phyloP scores from a whole-genome alignment of 139 green algal species.

The Picochlorum sp. region DNA sequence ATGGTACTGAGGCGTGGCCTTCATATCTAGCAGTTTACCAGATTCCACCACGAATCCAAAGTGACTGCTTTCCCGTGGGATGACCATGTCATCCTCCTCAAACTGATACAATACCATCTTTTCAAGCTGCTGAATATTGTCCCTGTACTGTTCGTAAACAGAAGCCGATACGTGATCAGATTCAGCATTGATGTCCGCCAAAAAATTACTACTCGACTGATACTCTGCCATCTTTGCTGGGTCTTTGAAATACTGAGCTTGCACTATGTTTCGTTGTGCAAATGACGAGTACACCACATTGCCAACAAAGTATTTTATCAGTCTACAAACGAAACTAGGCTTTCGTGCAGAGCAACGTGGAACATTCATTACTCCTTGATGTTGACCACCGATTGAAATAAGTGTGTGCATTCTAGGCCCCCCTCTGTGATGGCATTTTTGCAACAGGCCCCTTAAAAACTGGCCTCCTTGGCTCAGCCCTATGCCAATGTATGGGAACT shows the following conservation, averaged over 20 bases:
- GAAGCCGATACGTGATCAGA: neutral
- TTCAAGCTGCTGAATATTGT: slow-evolving; percentile 59
- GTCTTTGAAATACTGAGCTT: slow-evolving; percentile 81
- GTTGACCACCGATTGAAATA: slow-evolving; percentile 72
- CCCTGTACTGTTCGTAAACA: slow-evolving; percentile 31
- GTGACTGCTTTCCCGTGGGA: slow-evolving; percentile 59
- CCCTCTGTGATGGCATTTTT: slow-evolving; percentile 58
- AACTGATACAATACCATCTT: slow-evolving; percentile 72
- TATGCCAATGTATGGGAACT: slow-evolving; percentile 64
- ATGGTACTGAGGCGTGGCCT: too few relatives aligned
- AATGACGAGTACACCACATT: slow-evolving; percentile 58
- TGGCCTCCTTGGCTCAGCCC: slow-evolving; percentile 78
- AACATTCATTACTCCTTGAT: slow-evolving; percentile 64
- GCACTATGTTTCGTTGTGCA: slow-evolving; percentile 58
- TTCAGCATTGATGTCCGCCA: slow-evolving; percentile 6
- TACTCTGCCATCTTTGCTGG: neutral
- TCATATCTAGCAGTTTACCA: slow-evolving; percentile 29
- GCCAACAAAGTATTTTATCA: slow-evolving; percentile 34
- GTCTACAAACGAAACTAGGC: slow-evolving; percentile 15
- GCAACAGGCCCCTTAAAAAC: slow-evolving; percentile 71
- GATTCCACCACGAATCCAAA: slow-evolving; percentile 53
- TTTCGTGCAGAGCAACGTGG: slow-evolving; percentile 46
- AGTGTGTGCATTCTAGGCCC: slow-evolving; percentile 48
- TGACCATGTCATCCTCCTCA: slow-evolving; percentile 62
- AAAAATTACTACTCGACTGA: neutral